phyloP scores from a whole-genome alignment of 108 stramenopile genomes.

The Cyclostephanos tholiformis region DNA sequence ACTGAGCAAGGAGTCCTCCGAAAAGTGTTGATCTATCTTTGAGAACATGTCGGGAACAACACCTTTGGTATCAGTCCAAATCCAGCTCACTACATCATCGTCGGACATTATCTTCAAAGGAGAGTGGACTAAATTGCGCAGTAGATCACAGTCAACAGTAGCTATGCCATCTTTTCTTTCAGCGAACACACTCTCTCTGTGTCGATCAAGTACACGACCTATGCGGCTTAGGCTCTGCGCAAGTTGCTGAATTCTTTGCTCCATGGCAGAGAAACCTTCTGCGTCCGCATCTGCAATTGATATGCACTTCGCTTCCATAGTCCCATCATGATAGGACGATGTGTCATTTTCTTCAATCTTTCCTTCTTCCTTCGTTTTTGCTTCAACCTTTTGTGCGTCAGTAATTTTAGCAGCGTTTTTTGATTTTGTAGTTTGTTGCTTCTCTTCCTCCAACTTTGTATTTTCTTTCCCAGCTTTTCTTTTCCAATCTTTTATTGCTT shows the following conservation, averaged over 20 bases:
- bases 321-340: constrained; percentile 18
- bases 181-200: constrained; percentile 56
- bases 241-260: constrained; percentile 86
- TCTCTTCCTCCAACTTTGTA: constrained; percentile 47
- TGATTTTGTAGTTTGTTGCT: constrained; percentile 15
- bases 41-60: constrained; percentile 58
- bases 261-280: constrained; percentile 87
- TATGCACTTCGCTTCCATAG: constrained; percentile 41
- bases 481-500: constrained; percentile 68
- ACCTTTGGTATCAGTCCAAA: constrained; percentile 73
- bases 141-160: constrained; percentile 31
- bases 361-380: constrained; percentile 22
- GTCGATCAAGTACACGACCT: constrained; percentile 85
- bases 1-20: constrained; percentile 50
- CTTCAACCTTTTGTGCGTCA: constrained; percentile 6
- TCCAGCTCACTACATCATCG: constrained; percentile 74
- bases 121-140: constrained; percentile 62
- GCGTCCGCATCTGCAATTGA: constrained; percentile 84
- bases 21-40: constrained; percentile 40
- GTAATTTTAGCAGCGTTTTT: constrained; percentile 8
- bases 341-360: constrained; percentile 24
- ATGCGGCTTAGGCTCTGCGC: constrained; percentile 80
- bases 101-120: constrained; percentile 77
- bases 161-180: constrained; percentile 18
- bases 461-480: constrained; percentile 51